Evolutionary conservation across 129 eudicot species (phyloP), one percentile per base, ranked within the genome.

Genomic region (Sambucus nigra): DNA sequence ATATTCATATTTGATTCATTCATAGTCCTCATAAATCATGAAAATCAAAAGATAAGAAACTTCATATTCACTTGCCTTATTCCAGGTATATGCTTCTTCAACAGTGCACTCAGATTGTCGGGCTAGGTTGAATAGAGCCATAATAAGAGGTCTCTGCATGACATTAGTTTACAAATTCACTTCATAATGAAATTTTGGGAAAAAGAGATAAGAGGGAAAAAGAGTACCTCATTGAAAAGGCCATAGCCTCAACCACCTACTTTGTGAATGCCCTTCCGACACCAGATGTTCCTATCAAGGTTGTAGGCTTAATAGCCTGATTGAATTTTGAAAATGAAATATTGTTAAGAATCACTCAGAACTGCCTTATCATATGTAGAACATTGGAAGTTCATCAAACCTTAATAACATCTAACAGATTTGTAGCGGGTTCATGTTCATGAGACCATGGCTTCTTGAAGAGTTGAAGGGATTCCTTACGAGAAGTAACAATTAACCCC

Each of bases 381-480:
- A 12, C 1, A 22, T 21, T 28, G 55, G 17, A 10, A 4, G 16
- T 19, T 19, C 3, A 18, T 24, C n/a, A 24, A 17, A 50, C 55
- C 55, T 50, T 50, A 16, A 50, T n/a, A 50, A 22, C 25, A 50
- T 50, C 33, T 0, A 50, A 2, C 7, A 50, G 55, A 11, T 50
- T 12, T 24, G 15, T 50, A 24, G 25, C 16, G 25, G 55, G 55
- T 50, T 50, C 55, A n/a, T 50, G 33, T 25, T 50, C 55, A 50
- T 50, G 55, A 22, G 55, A 28, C 55, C 55, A 50, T 1, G 55
- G 55, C 26, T 50, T 50, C 25, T 50, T 50, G 55, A 50, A 50
- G 16, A n/a, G n/a, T n/a, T n/a, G n/a, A n/a, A n/a, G n/a, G n/a
- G n/a, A n/a, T n/a, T n/a, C n/a, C n/a, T n/a, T 5, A 4, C n/a